Percentiles rank a stretch among this genome's conserved stretches.
phyloP scores from a whole-genome alignment of 2,329 filamentous ascomycete species.

The Cercospora citrullina region DNA sequence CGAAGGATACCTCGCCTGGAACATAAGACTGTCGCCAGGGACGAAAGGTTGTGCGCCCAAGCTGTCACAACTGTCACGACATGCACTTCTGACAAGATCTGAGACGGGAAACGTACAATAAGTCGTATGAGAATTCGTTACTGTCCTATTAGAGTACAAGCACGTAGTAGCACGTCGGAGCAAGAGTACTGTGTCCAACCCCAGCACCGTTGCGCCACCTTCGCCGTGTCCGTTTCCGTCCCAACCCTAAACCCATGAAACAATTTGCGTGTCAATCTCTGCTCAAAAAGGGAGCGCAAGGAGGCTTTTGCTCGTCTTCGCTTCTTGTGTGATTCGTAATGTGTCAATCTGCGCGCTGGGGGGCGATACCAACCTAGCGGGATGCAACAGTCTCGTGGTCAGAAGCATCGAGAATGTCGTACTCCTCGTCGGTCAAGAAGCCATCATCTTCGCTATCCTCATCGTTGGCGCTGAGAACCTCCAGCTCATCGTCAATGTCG shows the following conservation, averaged over 20 bases:
- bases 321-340: not conserved
- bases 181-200: slow-evolving; percentile 9
- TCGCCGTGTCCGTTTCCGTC: not conserved
- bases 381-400: slow-evolving; percentile 68
- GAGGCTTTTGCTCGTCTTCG: not conserved
- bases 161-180: not conserved
- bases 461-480: slow-evolving; percentile 49
- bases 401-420: slow-evolving; percentile 92
- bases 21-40: not conserved
- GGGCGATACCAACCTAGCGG: not conserved
- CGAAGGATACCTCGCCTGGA: not conserved
- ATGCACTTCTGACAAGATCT: not conserved
- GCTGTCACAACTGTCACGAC: not conserved
- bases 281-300: not conserved
- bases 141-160: slow-evolving; percentile 3
- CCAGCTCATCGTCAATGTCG: slow-evolving; percentile 56
- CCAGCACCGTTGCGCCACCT: not conserved
- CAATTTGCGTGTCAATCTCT: slow-evolving; percentile 1
- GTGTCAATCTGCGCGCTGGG: slow-evolving; percentile 7
- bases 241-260: not conserved
- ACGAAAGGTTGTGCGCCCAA: not conserved
- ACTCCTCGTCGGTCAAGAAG: slow-evolving; percentile 96
- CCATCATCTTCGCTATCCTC: slow-evolving; percentile 67
- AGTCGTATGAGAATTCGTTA: slow-evolving; percentile 4
- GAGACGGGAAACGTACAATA: not conserved